Percentiles rank a stretch among this genome's conserved stretches.
Conservation (phyloP, 2,329 filamentous ascomycete genomes). For the Diaporthe ampelina region DNA sequence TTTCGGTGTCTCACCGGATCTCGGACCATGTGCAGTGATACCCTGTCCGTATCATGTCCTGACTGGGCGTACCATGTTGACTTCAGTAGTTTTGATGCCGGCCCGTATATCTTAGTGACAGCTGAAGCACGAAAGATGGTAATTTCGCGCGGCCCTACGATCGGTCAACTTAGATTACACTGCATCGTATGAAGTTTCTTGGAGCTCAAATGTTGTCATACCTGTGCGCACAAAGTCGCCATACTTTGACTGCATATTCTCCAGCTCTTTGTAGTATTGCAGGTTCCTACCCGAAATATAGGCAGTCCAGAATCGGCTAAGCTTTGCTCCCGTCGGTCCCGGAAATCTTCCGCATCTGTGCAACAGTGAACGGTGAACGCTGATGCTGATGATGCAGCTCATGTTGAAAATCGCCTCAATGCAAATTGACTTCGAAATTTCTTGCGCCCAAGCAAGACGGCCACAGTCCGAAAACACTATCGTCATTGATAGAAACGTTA, state of each 20-base stretch:
- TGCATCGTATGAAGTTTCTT: neutral
- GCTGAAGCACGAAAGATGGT: slow-evolving; percentile 39
- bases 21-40: slow-evolving; percentile 21
- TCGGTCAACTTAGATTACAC: neutral
- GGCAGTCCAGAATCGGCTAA: slow-evolving; percentile 23
- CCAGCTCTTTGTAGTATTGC: slow-evolving; percentile 22
- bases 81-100: slow-evolving; percentile 43
- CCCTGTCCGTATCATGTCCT: neutral
- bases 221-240: slow-evolving; percentile 33
- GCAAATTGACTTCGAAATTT: neutral
- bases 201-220: neutral
- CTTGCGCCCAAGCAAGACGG: neutral
- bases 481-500: neutral
- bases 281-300: neutral
- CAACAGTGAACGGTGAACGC: slow-evolving; percentile 1
- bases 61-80: slow-evolving; percentile 43
- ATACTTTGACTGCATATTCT: slow-evolving; percentile 19
- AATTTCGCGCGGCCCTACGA: slow-evolving; percentile 26
- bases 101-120: slow-evolving; percentile 43
- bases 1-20: neutral
- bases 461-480: neutral
- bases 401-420: neutral
- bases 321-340: neutral
- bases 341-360: slow-evolving; percentile 24
- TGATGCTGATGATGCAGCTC: slow-evolving; percentile 14